Evolutionary conservation across 371 early-diverging fungal species (phyloP).

Genomic region (Mucor saturninus): DNA sequence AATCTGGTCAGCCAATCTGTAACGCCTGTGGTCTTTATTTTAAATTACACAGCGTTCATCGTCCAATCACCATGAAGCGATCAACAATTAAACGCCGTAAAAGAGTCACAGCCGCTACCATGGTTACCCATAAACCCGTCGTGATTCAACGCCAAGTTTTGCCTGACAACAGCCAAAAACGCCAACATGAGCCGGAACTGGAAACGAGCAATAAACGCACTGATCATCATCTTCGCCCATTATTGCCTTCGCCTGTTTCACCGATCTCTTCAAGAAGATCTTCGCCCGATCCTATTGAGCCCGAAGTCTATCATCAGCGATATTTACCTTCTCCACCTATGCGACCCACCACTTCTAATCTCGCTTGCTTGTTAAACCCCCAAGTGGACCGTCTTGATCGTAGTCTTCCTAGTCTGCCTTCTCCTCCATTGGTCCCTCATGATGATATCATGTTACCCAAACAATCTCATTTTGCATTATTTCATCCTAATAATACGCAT

Average conservation of each 20-base stretch:
- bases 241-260: conserved; percentile 29
- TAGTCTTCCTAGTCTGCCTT: conserved; percentile 41
- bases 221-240: conserved; percentile 35
- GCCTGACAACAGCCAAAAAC: conserved; percentile 5
- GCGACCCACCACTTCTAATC: conserved; percentile 31
- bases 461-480: conserved; percentile 23
- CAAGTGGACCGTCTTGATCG: conserved; percentile 24
- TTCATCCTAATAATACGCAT: conserved; percentile 31
- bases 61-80: conserved; percentile 62
- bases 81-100: conserved; percentile 63
- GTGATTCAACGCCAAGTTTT: conserved; percentile 20
- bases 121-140: conserved; percentile 24
- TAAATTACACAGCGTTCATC: conserved; percentile 68
- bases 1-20: conserved; percentile 70
- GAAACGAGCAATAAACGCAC: conserved; percentile 27
- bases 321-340: conserved; percentile 49
- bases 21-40: conserved; percentile 87
- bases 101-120: conserved; percentile 38
- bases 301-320: conserved; percentile 38
- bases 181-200: conserved; percentile 4
- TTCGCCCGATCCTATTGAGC: conserved; percentile 43
- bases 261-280: background rate
- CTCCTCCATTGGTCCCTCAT: conserved; percentile 42
- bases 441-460: conserved; percentile 29
- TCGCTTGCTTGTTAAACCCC: conserved; percentile 47